A percentile compares a stretch with the other conserved stretches of the same genome.
Evolutionary conservation across 164 flowering plant species (phyloP).

Genomic region (Nymphaea colorata): DNA sequence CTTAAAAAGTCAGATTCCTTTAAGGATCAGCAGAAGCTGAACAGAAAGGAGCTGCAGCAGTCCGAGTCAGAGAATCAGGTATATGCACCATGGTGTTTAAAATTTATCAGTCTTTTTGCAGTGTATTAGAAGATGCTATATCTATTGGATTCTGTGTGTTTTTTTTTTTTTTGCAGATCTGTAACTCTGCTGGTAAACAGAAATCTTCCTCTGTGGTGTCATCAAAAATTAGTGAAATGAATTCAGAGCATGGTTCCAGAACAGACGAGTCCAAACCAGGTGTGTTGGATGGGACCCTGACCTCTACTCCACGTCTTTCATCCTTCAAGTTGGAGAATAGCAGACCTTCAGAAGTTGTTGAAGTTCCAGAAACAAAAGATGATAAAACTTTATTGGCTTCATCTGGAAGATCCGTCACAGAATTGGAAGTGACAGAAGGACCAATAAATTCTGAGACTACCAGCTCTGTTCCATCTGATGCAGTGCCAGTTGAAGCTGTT

Average conservation of each 20-base stretch:
- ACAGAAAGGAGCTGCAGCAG: constrained; percentile 19
- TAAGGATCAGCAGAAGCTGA: constrained; percentile 39
- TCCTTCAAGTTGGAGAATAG: constrained; percentile 7
- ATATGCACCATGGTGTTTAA: background rate
- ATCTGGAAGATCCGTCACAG: constrained; percentile 6
- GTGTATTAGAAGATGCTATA: background rate
- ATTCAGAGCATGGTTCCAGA: constrained; percentile 1
- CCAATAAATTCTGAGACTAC: background rate
- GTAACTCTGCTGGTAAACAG: constrained; percentile 3
- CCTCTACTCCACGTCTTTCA: constrained; percentile 9
- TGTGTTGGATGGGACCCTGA: background rate
- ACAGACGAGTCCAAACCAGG: background rate
- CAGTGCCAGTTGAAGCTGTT: constrained; percentile 1
- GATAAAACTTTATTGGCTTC: constrained; percentile 7
- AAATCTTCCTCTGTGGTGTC: background rate
- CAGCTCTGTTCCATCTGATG: constrained; percentile 13
- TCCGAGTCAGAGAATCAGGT: constrained; percentile 43
- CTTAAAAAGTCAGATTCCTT: constrained; percentile 39
- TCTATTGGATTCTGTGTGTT: background rate
- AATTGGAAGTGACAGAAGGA: constrained; percentile 4
- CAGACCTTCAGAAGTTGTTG: constrained; percentile 2
- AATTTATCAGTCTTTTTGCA: background rate
- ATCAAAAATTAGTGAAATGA: background rate
- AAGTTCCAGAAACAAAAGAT: constrained; percentile 10
- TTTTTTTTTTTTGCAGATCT: background rate